Percentiles rank a stretch among this genome's conserved stretches.
Conservation (phyloP, 1,284 basidiomycete species). For the Ganoderma lingzhi region DNA sequence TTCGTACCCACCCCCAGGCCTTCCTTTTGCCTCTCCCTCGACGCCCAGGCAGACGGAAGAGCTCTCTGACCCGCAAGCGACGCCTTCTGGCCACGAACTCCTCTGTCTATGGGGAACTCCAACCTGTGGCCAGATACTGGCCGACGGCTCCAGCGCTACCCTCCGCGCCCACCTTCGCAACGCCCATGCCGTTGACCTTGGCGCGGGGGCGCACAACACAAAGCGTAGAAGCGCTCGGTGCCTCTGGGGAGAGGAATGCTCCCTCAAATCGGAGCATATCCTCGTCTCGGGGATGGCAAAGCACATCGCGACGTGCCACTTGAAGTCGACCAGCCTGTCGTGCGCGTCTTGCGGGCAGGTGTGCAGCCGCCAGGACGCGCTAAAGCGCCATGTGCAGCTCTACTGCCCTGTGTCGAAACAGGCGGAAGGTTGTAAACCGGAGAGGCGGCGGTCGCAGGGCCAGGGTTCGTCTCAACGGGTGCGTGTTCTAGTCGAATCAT, state of each 20-base stretch:
- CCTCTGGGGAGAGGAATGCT: constrained; percentile 18
- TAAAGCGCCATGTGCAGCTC: constrained; percentile 21
- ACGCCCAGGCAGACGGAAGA: not conserved
- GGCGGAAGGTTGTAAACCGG: not conserved
- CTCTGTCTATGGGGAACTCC: constrained; percentile 10
- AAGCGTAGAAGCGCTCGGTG: constrained; percentile 8
- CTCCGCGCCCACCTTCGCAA: constrained; percentile 19
- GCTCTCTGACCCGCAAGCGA: too few relatives aligned
- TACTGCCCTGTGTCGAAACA: constrained; percentile 5
- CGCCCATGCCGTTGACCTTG: constrained; percentile 8
- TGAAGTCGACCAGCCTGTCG: constrained; percentile 18
- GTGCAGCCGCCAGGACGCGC: constrained; percentile 26
- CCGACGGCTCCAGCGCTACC: constrained; percentile 1
- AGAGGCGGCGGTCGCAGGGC: not conserved
- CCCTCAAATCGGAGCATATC: constrained; percentile 5
- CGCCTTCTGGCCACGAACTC: not conserved
- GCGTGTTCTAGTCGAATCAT: not conserved
- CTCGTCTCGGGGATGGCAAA: constrained; percentile 27
- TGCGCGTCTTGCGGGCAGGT: constrained; percentile 23
- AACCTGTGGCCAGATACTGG: not conserved
- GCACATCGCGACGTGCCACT: constrained; percentile 30
- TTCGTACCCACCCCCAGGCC: not conserved
- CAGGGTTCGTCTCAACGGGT: not conserved
- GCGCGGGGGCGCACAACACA: not conserved
- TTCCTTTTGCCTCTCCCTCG: not conserved